Base-by-base conservation (phyloP, 257 asterid species). In the Gardenia jasminoides region DNA sequence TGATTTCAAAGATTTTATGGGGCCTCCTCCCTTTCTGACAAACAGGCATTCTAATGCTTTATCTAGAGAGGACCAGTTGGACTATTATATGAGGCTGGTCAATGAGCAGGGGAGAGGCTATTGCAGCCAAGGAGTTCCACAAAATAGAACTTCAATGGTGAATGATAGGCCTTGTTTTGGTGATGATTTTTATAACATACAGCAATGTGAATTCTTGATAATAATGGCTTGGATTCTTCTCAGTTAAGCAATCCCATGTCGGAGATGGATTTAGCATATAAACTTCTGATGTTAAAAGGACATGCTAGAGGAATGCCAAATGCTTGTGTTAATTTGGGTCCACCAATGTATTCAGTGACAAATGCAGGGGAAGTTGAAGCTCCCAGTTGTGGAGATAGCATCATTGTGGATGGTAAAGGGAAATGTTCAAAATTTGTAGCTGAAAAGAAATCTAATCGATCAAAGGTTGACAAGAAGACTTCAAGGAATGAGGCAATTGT, bases 401-500 rank as follows among this genome's bases (percentile, higher is more conserved):
- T 77, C 52, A 70, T 79, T 71, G 3, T 80, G 58, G 80, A 78
- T 76, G 84, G n/a, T 3, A 8, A 30, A 16, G 56, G 74, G 70
- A 81, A 71, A 4, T 62, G 69, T 67, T 75, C 83, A 19, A 78
- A 70, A 26, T 74, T 80, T 70, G 75, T 22, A 68, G 59, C 79
- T 64, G 82, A 79, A 65, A 78, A 65, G 71, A 84, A 78, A 69
- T 70, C 69, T 43, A 70, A 76, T 64, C 56, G 76, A 44, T 70
- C 79, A 13, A 86, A 74, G 79, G 81, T 39, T 72, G 78, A 54
- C 31, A 81, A 72, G 82, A 83, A 76, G 77, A 82, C 54, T 19
- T 72, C 72, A 6, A 26, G 72, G n/a, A 66, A 65, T 77, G 75
- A 76, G 78, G 62, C 31, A 73, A 15, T n/a, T 59, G 75, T 73